Evolutionary conservation across 768 basidiomycete genomes (phyloP).

Genomic region (Russula virescens): DNA sequence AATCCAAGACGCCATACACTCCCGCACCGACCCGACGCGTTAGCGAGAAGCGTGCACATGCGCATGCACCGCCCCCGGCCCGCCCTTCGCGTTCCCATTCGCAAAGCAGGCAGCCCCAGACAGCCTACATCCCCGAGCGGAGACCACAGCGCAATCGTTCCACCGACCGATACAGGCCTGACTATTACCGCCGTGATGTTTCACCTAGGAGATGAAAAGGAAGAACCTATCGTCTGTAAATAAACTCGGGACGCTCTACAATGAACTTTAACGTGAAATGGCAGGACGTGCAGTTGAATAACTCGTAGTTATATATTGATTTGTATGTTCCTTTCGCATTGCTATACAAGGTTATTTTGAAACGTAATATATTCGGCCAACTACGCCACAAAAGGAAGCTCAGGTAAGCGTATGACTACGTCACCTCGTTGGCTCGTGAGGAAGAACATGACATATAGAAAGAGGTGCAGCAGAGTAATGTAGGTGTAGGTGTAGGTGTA

Average conservation of each 20-base stretch:
- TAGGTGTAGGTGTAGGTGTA: too few relatives aligned
- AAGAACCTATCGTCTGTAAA: neutral
- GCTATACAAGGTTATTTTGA: neutral
- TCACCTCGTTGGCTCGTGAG: too few relatives aligned
- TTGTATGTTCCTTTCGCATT: neutral
- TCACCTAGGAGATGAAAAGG: constrained; percentile 30
- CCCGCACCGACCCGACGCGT: constrained; percentile 15
- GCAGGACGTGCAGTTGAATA: constrained; percentile 1
- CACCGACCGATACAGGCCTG: constrained; percentile 27
- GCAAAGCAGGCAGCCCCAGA: constrained; percentile 20
- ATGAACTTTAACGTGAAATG: constrained; percentile 1
- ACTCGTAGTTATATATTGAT: constrained; percentile 7
- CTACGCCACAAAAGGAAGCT: too few relatives aligned
- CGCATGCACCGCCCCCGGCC: neutral
- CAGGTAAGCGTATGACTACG: too few relatives aligned
- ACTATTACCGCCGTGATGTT: constrained; percentile 32
- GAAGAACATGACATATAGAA: too few relatives aligned
- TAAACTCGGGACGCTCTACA: neutral
- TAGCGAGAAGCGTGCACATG: constrained; percentile 16
- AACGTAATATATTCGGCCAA: too few relatives aligned
- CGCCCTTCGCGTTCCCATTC: neutral
- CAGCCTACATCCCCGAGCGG: constrained; percentile 11
- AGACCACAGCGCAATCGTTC: constrained; percentile 13
- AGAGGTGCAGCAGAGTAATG: too few relatives aligned
- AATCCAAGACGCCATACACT: constrained; percentile 1